Evolutionary conservation across 2,329 filamentous ascomycete species (phyloP).

Genomic region (Stagonosporopsis tanaceti): DNA sequence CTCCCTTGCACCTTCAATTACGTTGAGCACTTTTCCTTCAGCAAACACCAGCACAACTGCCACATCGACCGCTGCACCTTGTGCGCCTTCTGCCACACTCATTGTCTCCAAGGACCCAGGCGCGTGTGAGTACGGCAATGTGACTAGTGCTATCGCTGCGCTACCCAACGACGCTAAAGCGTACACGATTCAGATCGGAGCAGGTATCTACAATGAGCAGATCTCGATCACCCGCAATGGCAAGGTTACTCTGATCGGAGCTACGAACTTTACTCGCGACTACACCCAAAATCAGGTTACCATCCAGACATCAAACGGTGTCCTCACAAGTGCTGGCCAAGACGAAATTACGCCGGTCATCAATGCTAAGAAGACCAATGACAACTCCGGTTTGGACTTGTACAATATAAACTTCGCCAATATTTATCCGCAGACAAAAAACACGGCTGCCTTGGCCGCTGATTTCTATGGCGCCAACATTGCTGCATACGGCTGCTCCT

Average conservation of each 20-base stretch:
- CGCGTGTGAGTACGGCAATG: conserved; percentile 50
- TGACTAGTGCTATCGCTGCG: conserved; percentile 55
- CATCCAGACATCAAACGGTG: conserved; percentile 50
- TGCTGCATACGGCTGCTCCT: conserved; percentile 63
- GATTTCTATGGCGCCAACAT: conserved; percentile 59
- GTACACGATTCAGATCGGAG: conserved; percentile 52
- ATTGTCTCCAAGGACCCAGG: conserved; percentile 40
- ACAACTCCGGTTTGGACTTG: conserved; percentile 27
- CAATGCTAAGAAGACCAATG: conserved; percentile 53
- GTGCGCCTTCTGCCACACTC: conserved; percentile 47
- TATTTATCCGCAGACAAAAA: conserved; percentile 33
- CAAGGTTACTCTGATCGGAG: conserved; percentile 54
- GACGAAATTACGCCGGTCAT: conserved; percentile 57
- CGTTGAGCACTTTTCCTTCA: conserved; percentile 20
- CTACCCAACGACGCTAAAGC: conserved; percentile 53
- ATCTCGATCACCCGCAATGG: conserved; percentile 52
- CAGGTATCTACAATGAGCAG: conserved; percentile 55
- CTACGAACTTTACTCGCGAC: conserved; percentile 36
- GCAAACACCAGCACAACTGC: conserved; percentile 17
- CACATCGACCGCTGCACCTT: conserved; percentile 15
- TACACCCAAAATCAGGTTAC: conserved; percentile 52
- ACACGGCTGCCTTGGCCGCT: conserved; percentile 53
- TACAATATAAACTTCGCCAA: conserved; percentile 54
- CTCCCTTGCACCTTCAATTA: conserved; percentile 10
- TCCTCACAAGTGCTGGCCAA: conserved; percentile 51